phyloP scores from a whole-genome alignment of 2,329 filamentous ascomycete genomes.

The Coniella vitis region DNA sequence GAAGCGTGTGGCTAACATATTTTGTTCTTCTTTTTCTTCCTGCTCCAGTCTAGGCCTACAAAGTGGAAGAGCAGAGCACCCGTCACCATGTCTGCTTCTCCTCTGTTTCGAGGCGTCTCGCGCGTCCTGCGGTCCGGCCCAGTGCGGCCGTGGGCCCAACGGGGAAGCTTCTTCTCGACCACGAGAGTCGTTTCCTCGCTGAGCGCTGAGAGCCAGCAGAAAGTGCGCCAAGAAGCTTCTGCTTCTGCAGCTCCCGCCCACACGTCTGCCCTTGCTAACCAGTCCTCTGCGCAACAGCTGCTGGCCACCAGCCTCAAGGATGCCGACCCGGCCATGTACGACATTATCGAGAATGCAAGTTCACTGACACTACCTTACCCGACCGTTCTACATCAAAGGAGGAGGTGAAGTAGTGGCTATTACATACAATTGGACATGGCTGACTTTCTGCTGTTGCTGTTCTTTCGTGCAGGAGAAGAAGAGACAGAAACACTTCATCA shows the following conservation, averaged over 20 bases:
- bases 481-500: constrained; percentile 97
- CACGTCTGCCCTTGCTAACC: constrained; percentile 13
- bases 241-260: constrained; percentile 9
- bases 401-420: too few species aligned
- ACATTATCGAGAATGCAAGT: constrained; percentile 81
- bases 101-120: constrained; percentile 41
- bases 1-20: not conserved
- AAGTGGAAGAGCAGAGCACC: constrained; percentile 9
- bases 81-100: constrained; percentile 37
- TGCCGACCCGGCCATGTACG: constrained; percentile 79
- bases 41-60: constrained; percentile 4
- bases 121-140: constrained; percentile 35
- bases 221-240: constrained; percentile 34
- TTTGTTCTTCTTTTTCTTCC: not conserved
- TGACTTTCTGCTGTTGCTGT: constrained; percentile 5
- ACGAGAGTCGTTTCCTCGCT: constrained; percentile 38
- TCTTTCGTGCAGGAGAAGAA: constrained; percentile 69
- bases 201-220: constrained; percentile 50
- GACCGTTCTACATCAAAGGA: too few species aligned
- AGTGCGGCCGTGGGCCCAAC: constrained; percentile 24
- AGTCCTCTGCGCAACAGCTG: constrained; percentile 46
- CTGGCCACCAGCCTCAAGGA: constrained; percentile 73
- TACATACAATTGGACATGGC: not conserved
- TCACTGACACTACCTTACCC: too few species aligned
- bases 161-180: constrained; percentile 11